Evolutionary conservation across 2,329 filamentous ascomycete species (phyloP), one percentile per base, ranked within the genome.

Genomic region (Tolypocladium nubicola): DNA sequence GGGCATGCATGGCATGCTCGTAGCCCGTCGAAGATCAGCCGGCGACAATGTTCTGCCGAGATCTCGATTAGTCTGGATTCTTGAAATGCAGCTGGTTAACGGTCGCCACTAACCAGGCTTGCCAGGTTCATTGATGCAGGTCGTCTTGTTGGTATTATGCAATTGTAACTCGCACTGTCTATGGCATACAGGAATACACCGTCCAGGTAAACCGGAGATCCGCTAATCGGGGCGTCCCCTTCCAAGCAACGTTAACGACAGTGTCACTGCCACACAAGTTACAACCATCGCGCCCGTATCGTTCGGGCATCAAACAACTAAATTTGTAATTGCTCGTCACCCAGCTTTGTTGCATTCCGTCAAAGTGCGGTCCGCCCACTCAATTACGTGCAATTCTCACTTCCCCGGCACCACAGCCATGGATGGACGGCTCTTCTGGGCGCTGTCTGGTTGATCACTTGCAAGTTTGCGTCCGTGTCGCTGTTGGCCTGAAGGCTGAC

Each of bases 1-100:
- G 52, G 50, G 59, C 60, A 62, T 62, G 65, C 70, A 71, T 71
- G 58, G 64, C 65, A 66, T 66, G 56, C 58, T 45, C 55, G 57
- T 43, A 56, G 49, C 37, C 35, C 16, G 19, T 35, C 19, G 3
- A n/a, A 2, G 3, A n/a, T 50, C 26, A 9, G 23, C 14, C 26
- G 3, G 26, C 26, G 26, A 5, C 47, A 50, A 50, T 26, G 10
- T n/a, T 33, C 30, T 21, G 30, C 14, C 30, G 10, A 16, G 16
- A 33, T 30, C 16, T 35, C 30, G 30, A 23, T n/a, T 16, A 9
- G 10, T 5, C 10, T 50, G 47, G 26, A 10, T 47, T 19, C 23
- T 47, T 26, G 23, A 26, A 26, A 26, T 26, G 23, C 23, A 26
- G 23, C 23, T 26, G 23, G 23, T 3, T 49, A 8, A 30, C 11